Evolutionary conservation across 179 eudicot genomes (phyloP), one percentile per base, ranked within the genome.

Genomic region (Camellia oleifera): DNA sequence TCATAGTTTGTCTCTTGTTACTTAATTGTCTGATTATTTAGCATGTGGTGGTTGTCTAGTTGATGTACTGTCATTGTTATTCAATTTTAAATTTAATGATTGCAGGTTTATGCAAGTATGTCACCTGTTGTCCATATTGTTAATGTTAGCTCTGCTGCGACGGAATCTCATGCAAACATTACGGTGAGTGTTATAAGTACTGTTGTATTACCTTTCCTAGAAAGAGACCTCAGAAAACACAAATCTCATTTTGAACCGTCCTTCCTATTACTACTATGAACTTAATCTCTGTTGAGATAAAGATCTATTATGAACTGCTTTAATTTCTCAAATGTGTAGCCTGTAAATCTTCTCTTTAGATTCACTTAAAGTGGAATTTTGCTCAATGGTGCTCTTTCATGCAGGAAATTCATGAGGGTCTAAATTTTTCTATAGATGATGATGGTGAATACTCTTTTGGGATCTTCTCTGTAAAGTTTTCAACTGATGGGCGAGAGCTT

Each of bases 391-490:
- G 17, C 58, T 69, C 44, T n/a, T 63, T 78, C 69, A 58, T 81
- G 84, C 91, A 95, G 98, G 98, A 95, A 81, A 88, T 95, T 78
- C 98, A 95, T 75, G 98, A 93, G 67, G 98, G 95, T 66, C 85
- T 95, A 83, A 92, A 92, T 77, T 91, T 95, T 80, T 86, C 98
- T 12, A 85, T 79, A 66, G 86, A 74, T 40, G 79, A 80, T 69
- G 88, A 86, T 78, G 88, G 83, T 44, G 83, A 85, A 7, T 84
- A 87, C 56, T 78, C 88, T 14, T 92, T 93, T 83, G 95, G 93
- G 46, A 93, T 95, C 42, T 95, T 95, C 72, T 92, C 98, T 72
- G 89, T 95, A 40, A 95, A 95, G 79, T 95, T 91, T 77, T 93
- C 98, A 20, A 93, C 84, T 67, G 95, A 95, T 85, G 98, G 98